Conservation (phyloP, 2,329 filamentous ascomycete species). For the Cladosporium sp. region DNA sequence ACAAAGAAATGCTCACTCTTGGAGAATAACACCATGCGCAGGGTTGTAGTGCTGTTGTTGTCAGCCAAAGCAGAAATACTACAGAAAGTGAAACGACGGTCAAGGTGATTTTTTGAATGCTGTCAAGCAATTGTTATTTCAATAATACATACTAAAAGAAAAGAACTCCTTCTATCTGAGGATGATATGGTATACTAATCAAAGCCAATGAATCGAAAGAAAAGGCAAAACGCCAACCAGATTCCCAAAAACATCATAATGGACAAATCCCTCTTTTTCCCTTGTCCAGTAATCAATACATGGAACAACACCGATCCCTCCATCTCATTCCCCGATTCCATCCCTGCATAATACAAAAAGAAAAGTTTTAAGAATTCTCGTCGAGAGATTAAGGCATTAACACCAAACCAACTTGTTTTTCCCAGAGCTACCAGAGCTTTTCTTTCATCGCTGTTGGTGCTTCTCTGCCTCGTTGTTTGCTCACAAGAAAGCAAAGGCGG, state of each 20-base stretch:
- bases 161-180: no score
- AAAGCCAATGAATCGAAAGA: neutral
- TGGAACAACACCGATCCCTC: neutral
- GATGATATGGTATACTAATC: neutral
- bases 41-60: no score
- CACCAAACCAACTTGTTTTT: constrained; percentile 1
- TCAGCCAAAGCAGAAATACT: no score
- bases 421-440: constrained; percentile 3
- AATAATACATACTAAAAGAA: no score
- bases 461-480: neutral
- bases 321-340: no score
- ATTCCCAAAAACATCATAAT: neutral
- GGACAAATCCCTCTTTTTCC: neutral
- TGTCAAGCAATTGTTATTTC: no score
- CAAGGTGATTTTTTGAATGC: no score
- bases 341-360: neutral
- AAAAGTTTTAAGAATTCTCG: neutral
- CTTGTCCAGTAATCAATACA: neutral
- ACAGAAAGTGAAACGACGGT: no score
- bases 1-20: no score
- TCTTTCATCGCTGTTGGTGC: neutral
- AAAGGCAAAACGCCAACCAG: no score
- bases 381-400: constrained; percentile 2
- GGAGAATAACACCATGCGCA: no score
- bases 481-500: constrained; percentile 6